Evolutionary conservation across 2,329 filamentous ascomycete genomes (phyloP).

Genomic region (Fusarium vanettenii): DNA sequence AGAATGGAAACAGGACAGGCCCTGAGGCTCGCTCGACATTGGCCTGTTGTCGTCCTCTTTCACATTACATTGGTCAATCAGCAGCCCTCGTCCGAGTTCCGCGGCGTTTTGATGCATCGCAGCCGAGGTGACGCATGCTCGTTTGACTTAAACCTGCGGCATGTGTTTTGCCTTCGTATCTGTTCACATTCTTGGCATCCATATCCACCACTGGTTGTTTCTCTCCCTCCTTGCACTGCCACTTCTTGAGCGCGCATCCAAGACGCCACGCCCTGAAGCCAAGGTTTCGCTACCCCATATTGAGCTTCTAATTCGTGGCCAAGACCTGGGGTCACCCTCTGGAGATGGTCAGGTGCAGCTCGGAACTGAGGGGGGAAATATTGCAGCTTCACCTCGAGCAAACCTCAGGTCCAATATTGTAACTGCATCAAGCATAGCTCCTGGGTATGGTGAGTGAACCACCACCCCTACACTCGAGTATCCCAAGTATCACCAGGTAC

Average conservation of each 20-base stretch:
- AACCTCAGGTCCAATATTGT: neutral
- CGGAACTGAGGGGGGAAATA: constrained; percentile 16
- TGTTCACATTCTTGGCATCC: neutral
- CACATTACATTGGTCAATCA: constrained; percentile 17
- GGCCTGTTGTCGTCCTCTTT: constrained; percentile 12
- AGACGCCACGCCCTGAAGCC: constrained; percentile 36
- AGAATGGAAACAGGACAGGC: constrained; percentile 15
- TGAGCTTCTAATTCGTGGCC: constrained; percentile 26
- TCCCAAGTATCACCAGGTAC: constrained; percentile 2
- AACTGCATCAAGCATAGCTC: neutral
- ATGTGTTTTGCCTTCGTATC: constrained; percentile 30
- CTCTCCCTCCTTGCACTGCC: constrained; percentile 25
- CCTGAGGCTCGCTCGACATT: constrained; percentile 21
- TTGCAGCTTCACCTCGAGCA: neutral
- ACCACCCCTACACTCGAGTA: neutral
- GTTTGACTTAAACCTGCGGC: neutral
- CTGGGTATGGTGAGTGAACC: neutral
- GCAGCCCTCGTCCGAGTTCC: constrained; percentile 9
- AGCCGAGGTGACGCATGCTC: constrained; percentile 30
- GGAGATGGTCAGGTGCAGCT: constrained; percentile 30
- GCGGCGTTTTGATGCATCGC: constrained; percentile 18
- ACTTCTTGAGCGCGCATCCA: constrained; percentile 21
- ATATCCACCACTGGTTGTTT: neutral
- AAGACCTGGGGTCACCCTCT: constrained; percentile 31
- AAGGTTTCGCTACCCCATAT: constrained; percentile 37